phyloP scores from a whole-genome alignment of 2,329 filamentous ascomycete species.

The Mollisia scopiformis region DNA sequence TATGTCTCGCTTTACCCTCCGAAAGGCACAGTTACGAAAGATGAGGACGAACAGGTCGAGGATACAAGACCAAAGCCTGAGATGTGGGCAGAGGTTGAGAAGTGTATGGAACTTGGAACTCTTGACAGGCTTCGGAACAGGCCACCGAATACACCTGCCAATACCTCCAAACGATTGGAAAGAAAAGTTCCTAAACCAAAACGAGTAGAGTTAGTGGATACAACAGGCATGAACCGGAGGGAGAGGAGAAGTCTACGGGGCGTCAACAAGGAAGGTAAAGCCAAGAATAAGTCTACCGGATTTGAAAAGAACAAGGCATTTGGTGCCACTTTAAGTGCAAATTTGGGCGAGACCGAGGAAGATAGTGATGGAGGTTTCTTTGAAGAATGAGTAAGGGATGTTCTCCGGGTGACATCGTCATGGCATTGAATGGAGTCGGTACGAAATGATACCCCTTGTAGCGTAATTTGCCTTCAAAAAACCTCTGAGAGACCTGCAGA shows the following conservation, averaged over 20 bases:
- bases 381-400: constrained; percentile 37
- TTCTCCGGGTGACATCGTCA: not conserved
- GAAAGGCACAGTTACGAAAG: constrained; percentile 42
- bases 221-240: constrained; percentile 34
- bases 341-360: constrained; percentile 39
- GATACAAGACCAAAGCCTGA: constrained; percentile 43
- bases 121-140: constrained; percentile 34
- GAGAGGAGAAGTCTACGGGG: constrained; percentile 32
- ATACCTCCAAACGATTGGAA: constrained; percentile 17
- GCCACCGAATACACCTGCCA: constrained; percentile 11
- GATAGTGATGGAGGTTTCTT: constrained; percentile 64
- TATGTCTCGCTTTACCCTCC: constrained; percentile 68
- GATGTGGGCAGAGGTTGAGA: constrained; percentile 72
- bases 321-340: constrained; percentile 27
- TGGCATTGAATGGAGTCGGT: not conserved
- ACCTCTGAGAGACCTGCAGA: not conserved
- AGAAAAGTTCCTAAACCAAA: constrained; percentile 26
- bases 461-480: not conserved
- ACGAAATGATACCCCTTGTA: not conserved
- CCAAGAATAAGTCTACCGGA: constrained; percentile 30
- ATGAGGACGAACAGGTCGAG: constrained; percentile 25
- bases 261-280: constrained; percentile 19
- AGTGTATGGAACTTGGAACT: constrained; percentile 60
- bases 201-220: constrained; percentile 28
- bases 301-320: constrained; percentile 34